Base-by-base conservation (phyloP, 2,329 filamentous ascomycete genomes). In the Phoma herbarum region DNA sequence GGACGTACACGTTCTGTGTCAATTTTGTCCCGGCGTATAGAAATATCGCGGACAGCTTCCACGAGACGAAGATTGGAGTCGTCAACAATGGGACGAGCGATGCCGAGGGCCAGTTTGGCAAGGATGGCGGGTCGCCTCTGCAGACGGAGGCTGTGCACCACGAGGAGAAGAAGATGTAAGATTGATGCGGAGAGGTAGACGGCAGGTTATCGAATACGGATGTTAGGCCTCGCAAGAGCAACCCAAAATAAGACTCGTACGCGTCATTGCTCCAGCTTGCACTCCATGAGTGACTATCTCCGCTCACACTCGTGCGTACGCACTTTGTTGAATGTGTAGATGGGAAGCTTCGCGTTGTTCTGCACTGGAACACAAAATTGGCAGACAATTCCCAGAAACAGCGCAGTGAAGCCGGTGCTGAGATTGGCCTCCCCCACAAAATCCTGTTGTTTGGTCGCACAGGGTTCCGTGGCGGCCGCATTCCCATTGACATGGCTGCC, bases 21-120 rank as follows among this genome's bases (percentile, higher is more conserved):
- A 92, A 92, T 75, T 90, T 90, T 65, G 79, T 87, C 4, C 86
- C 88, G 0, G 77, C 81, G 2, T 92, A 92, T 71, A 80, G 83
- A 31, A 78, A 84, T 53, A 84, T 87, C 0, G 85, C 88, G 2
- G 90, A 92, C 69, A 81, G 77, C 56, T 78, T 84, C 41, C 79
- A 79, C 0, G 77, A 77, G 33, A 79, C 81, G 7, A 77, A 78
- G 22, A 75, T 85, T 60, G 83, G 82, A 0, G 63, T 81, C n/a
- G 65, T 69, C 28, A 65, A 69, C 52, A 64, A 65, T n/a, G 64
- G 67, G 10, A 67, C 67, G 1, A 61, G 78, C 33, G 74, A 76
- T 57, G 72, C 78, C 56, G 73, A 74, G 61, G 69, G 55, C 9
- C 57, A 63, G 6, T 54, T 48, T 6, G 39, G 57, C 28, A 69